Conservation (phyloP, 352 stramenopile species). For the Pythium aristosporum region DNA sequence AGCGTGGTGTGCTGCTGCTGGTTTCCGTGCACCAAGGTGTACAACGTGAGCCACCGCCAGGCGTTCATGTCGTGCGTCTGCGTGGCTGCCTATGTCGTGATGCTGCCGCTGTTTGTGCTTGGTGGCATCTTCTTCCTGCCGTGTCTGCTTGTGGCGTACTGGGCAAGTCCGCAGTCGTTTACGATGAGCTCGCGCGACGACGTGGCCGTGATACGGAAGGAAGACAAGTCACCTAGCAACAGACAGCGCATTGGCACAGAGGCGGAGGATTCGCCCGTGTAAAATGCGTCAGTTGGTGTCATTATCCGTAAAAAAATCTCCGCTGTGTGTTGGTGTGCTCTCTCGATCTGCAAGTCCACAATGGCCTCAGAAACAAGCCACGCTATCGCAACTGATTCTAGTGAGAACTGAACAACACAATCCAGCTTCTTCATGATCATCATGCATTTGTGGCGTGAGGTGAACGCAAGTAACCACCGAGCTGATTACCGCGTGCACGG, state of each 20-base stretch:
- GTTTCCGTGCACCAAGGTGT: slow-evolving; percentile 49
- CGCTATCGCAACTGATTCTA: too few species aligned
- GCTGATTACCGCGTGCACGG: background rate
- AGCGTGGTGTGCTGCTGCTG: slow-evolving; percentile 60
- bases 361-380: too few species aligned
- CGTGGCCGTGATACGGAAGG: background rate
- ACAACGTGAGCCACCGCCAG: slow-evolving; percentile 50
- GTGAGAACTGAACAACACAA: too few species aligned
- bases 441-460: too few species aligned
- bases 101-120: slow-evolving; percentile 39
- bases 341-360: slow-evolving; percentile 38
- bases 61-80: slow-evolving; percentile 74
- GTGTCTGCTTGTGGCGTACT: slow-evolving; percentile 18
- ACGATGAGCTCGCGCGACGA: background rate
- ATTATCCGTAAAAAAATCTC: background rate
- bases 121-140: slow-evolving; percentile 57
- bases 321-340: background rate
- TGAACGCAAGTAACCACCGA: too few species aligned
- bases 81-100: slow-evolving; percentile 32
- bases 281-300: background rate
- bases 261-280: background rate
- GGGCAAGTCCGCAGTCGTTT: slow-evolving; percentile 13
- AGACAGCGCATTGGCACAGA: background rate
- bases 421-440: too few species aligned
- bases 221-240: background rate